These are phyloP conservation scores for Psilocybe mexicana DNA, from an alignment of 1,284 basidiomycete species.

Conservation along the genomic window DNA sequence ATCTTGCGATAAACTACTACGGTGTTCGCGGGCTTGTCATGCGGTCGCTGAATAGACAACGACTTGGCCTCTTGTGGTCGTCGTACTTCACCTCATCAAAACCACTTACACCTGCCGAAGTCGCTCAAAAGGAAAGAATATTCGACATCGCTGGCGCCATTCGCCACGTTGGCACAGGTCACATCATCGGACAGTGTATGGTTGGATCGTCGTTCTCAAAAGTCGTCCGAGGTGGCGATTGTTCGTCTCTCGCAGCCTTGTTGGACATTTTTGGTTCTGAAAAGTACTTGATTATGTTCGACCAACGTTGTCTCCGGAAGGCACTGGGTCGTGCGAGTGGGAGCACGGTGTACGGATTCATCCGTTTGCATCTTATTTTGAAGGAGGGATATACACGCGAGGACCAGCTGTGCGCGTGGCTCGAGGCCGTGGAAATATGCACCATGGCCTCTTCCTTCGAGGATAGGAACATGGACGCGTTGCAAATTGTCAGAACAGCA, in stretches of 20 bases:
- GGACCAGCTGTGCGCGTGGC: conserved; percentile 61
- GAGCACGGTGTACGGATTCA: conserved; percentile 7
- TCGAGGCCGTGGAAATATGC: conserved; percentile 43
- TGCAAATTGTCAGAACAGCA: conserved; percentile 7
- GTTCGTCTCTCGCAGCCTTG: conserved; percentile 26
- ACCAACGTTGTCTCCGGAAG: conserved; percentile 26
- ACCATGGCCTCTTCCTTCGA: conserved; percentile 7
- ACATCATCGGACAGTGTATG: conserved; percentile 40
- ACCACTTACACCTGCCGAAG: conserved; percentile 15
- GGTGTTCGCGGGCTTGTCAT: conserved; percentile 58
- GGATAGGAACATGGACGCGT: conserved; percentile 8
- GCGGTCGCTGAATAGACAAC: conserved; percentile 60
- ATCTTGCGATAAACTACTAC: conserved; percentile 59
- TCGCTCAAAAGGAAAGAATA: conserved; percentile 22
- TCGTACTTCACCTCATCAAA: conserved; percentile 27
- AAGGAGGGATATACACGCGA: conserved; percentile 46
- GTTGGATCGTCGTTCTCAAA: conserved; percentile 44
- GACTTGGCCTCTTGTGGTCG: conserved; percentile 54
- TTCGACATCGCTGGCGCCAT: conserved; percentile 37
- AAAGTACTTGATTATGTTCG: conserved; percentile 52
- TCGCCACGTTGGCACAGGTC: conserved; percentile 33
- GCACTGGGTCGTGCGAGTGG: conserved; percentile 1
- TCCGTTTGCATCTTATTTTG: conserved; percentile 43
- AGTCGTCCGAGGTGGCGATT: conserved; percentile 23
- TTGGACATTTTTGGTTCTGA: conserved; percentile 41